These are phyloP conservation scores for Lasiosphaeria ovina DNA, from an alignment of 495 filamentous ascomycete species.

Conservation along the genomic window DNA sequence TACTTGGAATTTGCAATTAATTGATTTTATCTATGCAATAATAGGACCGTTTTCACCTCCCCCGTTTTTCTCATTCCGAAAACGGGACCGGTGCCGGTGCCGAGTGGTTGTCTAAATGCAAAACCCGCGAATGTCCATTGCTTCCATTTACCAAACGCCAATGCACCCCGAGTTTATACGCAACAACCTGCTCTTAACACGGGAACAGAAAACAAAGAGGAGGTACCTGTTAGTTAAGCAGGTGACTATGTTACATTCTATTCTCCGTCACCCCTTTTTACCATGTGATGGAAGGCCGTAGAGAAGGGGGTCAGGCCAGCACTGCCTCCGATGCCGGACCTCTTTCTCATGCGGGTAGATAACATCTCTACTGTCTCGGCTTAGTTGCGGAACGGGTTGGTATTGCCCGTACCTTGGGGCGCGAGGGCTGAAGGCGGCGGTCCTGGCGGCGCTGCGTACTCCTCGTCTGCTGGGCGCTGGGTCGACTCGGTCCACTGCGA, in stretches of 20 bases:
- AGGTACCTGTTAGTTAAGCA: neutral
- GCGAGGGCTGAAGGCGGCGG: conserved; percentile 34
- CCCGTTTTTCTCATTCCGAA: too few relatives aligned
- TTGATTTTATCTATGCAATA: too few relatives aligned
- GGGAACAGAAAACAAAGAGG: neutral
- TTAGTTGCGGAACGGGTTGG: conserved; percentile 26
- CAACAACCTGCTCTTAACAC: too few relatives aligned
- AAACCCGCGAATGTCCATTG: too few relatives aligned
- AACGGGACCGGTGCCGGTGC: too few relatives aligned
- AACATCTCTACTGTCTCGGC: neutral
- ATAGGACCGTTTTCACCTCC: too few relatives aligned
- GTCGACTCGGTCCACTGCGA: conserved; percentile 40
- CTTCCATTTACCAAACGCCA: too few relatives aligned
- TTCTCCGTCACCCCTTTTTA: neutral
- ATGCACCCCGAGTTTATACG: too few relatives aligned
- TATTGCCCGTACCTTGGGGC: conserved; percentile 23
- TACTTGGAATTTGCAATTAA: too few relatives aligned
- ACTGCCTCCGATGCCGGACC: conserved; percentile 1
- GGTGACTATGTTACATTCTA: neutral
- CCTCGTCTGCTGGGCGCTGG: conserved; percentile 23
- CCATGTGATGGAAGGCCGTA: neutral
- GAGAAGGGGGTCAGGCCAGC: neutral
- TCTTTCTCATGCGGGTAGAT: neutral
- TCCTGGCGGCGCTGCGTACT: conserved; percentile 45
- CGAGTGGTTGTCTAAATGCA: too few relatives aligned